These are phyloP conservation scores for Musa beccarii DNA, from an alignment of 176 grass and related monocot species.

Conservation along the genomic window DNA sequence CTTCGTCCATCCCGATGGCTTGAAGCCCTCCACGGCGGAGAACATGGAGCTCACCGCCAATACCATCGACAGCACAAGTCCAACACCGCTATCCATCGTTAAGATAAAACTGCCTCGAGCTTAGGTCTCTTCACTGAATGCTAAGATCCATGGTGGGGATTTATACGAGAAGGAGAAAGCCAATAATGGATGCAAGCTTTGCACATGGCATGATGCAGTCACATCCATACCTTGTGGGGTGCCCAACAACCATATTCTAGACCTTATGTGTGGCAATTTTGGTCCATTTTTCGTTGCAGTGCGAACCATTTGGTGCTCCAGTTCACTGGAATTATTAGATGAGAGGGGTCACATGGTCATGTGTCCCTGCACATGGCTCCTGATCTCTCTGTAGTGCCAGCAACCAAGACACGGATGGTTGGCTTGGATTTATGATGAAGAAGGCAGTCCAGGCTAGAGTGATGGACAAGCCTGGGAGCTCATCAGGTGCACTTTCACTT, in stretches of 20 bases:
- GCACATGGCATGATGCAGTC: not conserved
- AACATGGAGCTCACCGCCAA: not conserved
- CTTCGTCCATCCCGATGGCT: slow-evolving; percentile 14
- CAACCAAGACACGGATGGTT: slow-evolving; percentile 9
- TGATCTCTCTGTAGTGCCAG: not conserved
- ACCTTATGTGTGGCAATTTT: not conserved
- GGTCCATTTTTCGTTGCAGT: too few relatives aligned
- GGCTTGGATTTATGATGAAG: not conserved
- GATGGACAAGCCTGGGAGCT: not conserved
- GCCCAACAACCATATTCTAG: not conserved
- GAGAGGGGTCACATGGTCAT: slow-evolving; percentile 16
- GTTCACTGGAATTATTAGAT: not conserved
- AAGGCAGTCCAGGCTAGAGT: not conserved
- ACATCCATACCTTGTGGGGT: not conserved
- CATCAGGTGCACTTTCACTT: too few relatives aligned
- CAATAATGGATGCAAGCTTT: not conserved
- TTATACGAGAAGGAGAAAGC: not conserved
- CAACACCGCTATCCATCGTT: not conserved
- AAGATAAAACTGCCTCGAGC: too few relatives aligned
- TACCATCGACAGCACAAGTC: not conserved
- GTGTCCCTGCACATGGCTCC: slow-evolving; percentile 5
- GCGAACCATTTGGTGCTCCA: not conserved
- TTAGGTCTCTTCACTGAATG: not conserved
- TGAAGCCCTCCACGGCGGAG: not conserved
- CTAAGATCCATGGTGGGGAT: not conserved